Evolutionary conservation across 257 asterid genomes (phyloP), one percentile per base, ranked within the genome.

Genomic region (Lycium barbarum): DNA sequence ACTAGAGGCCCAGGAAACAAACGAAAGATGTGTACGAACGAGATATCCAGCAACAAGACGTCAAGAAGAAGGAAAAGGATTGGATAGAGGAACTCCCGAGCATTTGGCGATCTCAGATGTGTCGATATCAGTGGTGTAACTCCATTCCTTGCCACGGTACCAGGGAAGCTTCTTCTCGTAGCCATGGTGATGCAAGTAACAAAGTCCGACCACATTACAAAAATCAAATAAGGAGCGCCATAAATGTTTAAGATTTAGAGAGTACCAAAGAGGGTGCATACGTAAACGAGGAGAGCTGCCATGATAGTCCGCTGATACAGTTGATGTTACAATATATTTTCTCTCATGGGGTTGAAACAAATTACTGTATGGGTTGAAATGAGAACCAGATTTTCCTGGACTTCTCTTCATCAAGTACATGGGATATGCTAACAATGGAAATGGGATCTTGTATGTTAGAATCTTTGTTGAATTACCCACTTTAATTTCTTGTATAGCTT

Each of bases 81-180:
- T n/a, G n/a, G n/a, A n/a, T n/a, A n/a, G n/a, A n/a, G n/a, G n/a
- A n/a, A n/a, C n/a, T n/a, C n/a, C n/a, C n/a, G n/a, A n/a, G n/a
- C n/a, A n/a, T n/a, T n/a, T n/a, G n/a, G n/a, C n/a, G n/a, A n/a
- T n/a, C n/a, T n/a, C n/a, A n/a, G n/a, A n/a, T n/a, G n/a, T n/a
- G n/a, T n/a, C n/a, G n/a, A n/a, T n/a, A n/a, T n/a, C n/a, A n/a
- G n/a, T n/a, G n/a, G n/a, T n/a, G n/a, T n/a, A n/a, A n/a, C n/a
- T n/a, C n/a, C n/a, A n/a, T n/a, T n/a, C n/a, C n/a, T n/a, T n/a
- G 86, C 96, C 96, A 5, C 98, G 96, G 84, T 95, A 95, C 98
- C 98, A 95, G 1, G 98, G 98, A 8, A 95, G 93, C 59, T 94
- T 94, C 81, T 84, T 85, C 62, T 95, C 98, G 84, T 95, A 87